Base-by-base conservation (phyloP, 2,329 filamentous ascomycete genomes). In the Mycosphaerella sp. region DNA sequence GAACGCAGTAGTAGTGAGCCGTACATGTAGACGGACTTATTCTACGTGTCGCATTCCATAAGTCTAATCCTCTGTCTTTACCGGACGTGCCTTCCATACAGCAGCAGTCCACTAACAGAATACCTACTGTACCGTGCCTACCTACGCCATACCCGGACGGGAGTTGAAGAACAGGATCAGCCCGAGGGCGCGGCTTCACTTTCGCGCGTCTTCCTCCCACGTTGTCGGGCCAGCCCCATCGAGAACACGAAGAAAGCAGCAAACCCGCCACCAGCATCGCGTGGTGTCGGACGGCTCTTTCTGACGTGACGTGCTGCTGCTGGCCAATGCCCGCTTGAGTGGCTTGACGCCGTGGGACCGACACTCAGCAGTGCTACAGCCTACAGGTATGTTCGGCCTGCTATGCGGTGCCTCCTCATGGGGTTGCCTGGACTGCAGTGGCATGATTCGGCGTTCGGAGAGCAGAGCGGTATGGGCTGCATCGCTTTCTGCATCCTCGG, bases 361-460 rank as follows among this genome's bases (percentile, higher is more conserved):
- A 27, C 25, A 53, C 41, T 36, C 45, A 53, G 37, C 45, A 43
- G 51, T 53, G 36, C 44, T 53, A 44, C 35, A 49, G 34, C n/a
- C n/a, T n/a, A 25, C 5, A 25, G 21, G 50, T 53, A 53, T 46
- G 51, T 53, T 46, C 37, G 28, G 40, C 44, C 45, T 52, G 27
- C 44, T 37, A n/a, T n/a, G n/a, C n/a, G n/a, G n/a, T 37, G 45
- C 45, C 45, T 49, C 18, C 37, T 35, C 41, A 17, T 41, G 21
- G 45, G 27, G 37, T 27, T 34, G 28, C 39, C 18, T 36, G 21
- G 45, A 16, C 37, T 41, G 32, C 45, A n/a, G 37, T 21, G 45
- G 30, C 45, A 49, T 39, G 16, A 27, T 35, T 37, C 35, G 39
- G 45, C 25, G 36, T 35, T 37, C 35, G 39, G 45, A 35, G 36